Conservation (phyloP, 441 rosid species). For the Rhodomyrtus psidioides region DNA sequence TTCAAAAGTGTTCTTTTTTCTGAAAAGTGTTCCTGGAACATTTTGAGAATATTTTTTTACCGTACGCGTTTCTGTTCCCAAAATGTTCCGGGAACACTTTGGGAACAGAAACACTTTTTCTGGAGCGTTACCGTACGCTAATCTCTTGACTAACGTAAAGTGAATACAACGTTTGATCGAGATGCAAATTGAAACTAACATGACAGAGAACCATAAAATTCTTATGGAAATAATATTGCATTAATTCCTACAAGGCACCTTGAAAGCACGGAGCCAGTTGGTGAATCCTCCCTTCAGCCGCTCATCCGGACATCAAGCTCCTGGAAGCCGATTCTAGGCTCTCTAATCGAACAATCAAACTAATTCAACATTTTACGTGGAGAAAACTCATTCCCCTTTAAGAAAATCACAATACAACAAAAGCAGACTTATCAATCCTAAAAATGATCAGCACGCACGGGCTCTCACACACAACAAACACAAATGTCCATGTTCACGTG, state of each 20-base stretch:
- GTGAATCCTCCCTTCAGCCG: conserved; percentile 72
- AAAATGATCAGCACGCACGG: neutral
- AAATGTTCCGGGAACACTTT: too few relatives aligned
- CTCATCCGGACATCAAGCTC: conserved; percentile 28
- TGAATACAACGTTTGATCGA: too few relatives aligned
- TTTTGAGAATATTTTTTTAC: too few relatives aligned
- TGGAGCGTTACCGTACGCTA: too few relatives aligned
- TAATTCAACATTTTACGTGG: neutral
- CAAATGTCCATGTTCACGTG: neutral
- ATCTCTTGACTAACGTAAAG: too few relatives aligned
- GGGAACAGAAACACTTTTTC: too few relatives aligned
- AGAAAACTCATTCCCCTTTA: neutral
- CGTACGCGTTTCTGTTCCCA: too few relatives aligned
- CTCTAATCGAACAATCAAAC: neutral
- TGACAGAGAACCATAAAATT: neutral
- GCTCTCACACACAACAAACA: neutral
- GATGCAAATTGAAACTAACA: neutral
- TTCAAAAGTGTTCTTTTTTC: too few relatives aligned
- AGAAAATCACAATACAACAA: neutral
- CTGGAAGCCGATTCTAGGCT: neutral
- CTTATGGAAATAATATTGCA: neutral
- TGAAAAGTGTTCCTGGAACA: too few relatives aligned
- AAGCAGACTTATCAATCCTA: neutral
- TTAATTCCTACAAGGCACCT: conserved; percentile 17
- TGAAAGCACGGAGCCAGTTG: conserved; percentile 83